These are phyloP conservation scores for Castanopsis chinensis DNA, from an alignment of 306 rosid genomes.

Conservation along the genomic window DNA sequence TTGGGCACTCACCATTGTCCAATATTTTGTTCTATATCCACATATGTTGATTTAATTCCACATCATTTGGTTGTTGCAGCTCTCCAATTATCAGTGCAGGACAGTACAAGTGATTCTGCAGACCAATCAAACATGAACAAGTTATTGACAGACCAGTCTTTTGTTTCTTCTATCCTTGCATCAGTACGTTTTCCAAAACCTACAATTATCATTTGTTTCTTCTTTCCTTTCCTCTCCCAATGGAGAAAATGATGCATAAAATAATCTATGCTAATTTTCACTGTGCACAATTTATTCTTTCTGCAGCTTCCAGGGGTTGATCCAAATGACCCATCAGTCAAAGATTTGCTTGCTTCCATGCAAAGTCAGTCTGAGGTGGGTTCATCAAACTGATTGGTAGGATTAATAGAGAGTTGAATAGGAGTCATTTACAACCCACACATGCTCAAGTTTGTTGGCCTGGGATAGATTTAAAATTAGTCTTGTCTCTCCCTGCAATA, in stretches of 20 bases:
- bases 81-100: slow-evolving; percentile 84
- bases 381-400: neutral
- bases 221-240: neutral
- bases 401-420: neutral
- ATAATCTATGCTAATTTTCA: slow-evolving; percentile 5
- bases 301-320: slow-evolving; percentile 99
- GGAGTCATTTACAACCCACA: neutral
- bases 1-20: neutral
- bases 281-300: slow-evolving; percentile 23
- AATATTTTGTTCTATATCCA: neutral
- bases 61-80: slow-evolving; percentile 49
- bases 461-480: neutral
- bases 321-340: slow-evolving; percentile 93
- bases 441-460: neutral
- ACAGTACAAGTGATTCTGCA: slow-evolving; percentile 53
- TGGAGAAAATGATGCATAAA: slow-evolving; percentile 12
- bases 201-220: neutral
- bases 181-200: slow-evolving; percentile 52
- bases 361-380: slow-evolving; percentile 81
- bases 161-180: slow-evolving; percentile 89
- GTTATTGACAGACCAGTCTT: slow-evolving; percentile 89
- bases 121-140: slow-evolving; percentile 79
- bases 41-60: neutral
- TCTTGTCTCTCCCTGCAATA: neutral
- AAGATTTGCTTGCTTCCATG: slow-evolving; percentile 97